A percentile compares a stretch with the other conserved stretches of the same genome.
Conservation (phyloP, 371 early-diverging fungal genomes). For the Encephalitozoon romaleae region DNA sequence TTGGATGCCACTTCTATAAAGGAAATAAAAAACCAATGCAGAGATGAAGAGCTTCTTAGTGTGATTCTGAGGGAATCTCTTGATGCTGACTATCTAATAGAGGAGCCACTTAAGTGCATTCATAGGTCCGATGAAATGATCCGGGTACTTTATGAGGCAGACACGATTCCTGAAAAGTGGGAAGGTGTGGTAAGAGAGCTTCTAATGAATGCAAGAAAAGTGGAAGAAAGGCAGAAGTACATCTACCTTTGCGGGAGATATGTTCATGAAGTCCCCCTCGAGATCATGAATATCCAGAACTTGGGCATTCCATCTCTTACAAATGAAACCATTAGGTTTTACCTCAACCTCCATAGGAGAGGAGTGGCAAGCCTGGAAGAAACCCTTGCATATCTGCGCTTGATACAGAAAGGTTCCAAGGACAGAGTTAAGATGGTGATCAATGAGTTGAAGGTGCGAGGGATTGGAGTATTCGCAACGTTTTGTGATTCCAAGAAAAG, state of each 20-base stretch:
- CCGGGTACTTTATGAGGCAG: not conserved
- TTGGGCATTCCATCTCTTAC: not conserved
- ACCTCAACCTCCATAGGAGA: slow-evolving; percentile 1
- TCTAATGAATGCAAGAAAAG: not conserved
- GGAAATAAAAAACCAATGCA: slow-evolving; percentile 10
- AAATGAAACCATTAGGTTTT: not conserved
- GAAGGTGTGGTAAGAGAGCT: not conserved
- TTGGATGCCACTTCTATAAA: slow-evolving; percentile 16
- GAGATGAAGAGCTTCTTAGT: not conserved
- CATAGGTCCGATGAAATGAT: not conserved
- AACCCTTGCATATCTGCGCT: not conserved
- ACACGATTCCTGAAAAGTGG: not conserved
- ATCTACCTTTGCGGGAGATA: not conserved
- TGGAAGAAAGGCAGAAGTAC: slow-evolving; percentile 1
- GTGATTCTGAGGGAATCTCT: not conserved
- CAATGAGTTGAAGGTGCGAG: not conserved
- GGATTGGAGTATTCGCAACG: not conserved
- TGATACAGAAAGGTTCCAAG: not conserved
- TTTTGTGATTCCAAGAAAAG: not conserved
- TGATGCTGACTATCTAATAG: not conserved
- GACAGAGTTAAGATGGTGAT: not conserved
- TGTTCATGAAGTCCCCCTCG: not conserved
- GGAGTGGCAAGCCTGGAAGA: not conserved
- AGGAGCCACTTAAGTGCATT: not conserved
- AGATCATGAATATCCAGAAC: not conserved